Percentiles rank a stretch among this genome's conserved stretches.
Evolutionary conservation across 1,139 yeast genomes (phyloP).

Genomic region (Saccharomyces hybrid): DNA sequence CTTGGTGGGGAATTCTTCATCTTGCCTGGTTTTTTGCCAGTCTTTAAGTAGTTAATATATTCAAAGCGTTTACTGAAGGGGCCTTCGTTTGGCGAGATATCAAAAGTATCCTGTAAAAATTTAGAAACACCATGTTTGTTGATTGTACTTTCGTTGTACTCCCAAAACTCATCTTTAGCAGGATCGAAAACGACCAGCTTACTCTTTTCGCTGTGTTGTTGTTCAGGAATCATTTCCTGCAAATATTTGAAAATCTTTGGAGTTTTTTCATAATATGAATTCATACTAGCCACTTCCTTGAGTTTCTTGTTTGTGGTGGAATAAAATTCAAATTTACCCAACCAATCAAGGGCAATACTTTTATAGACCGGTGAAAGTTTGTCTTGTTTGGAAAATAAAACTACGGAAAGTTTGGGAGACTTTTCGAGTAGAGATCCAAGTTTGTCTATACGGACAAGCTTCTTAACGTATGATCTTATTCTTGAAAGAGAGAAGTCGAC

Average conservation of each 20-base stretch:
- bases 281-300: not conserved
- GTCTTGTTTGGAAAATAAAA: constrained; percentile 41
- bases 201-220: constrained; percentile 11
- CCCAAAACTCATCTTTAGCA: constrained; percentile 14
- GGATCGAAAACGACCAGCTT: constrained; percentile 20
- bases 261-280: not conserved
- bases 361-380: constrained; percentile 57
- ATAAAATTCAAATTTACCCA: constrained; percentile 39
- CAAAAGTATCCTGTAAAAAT: constrained; percentile 14
- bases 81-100: constrained; percentile 24
- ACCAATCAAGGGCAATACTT: constrained; percentile 69
- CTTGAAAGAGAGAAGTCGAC: constrained; percentile 50
- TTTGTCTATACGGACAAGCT: constrained; percentile 35
- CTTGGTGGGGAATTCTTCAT: not conserved
- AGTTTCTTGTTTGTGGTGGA: constrained; percentile 15
- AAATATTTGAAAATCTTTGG: constrained; percentile 1
- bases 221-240: not conserved
- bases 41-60: constrained; percentile 14
- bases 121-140: constrained; percentile 17
- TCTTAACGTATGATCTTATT: constrained; percentile 65
- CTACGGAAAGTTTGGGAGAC: constrained; percentile 23
- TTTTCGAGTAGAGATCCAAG: constrained; percentile 32
- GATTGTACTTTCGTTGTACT: constrained; percentile 13
- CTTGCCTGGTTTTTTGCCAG: constrained; percentile 10
- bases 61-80: constrained; percentile 25